Conservation (phyloP, 192 early-diverging fungal species). For the Coemansia sp. region DNA sequence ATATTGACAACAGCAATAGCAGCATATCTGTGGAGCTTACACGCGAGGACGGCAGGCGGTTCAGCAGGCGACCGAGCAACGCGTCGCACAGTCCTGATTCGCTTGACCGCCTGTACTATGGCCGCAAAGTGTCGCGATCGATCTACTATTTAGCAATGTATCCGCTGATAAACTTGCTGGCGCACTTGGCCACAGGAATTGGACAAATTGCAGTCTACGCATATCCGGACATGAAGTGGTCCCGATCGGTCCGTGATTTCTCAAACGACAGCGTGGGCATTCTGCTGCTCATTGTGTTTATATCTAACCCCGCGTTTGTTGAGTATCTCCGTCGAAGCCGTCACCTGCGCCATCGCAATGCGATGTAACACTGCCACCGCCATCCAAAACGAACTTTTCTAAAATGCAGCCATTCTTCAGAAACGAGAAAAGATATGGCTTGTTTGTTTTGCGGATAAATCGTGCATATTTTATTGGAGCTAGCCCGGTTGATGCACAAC, state of each 20-base stretch:
- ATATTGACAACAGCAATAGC: constrained; percentile 11
- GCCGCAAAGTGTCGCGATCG: constrained; percentile 53
- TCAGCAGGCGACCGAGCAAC: neutral
- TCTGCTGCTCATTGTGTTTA: constrained; percentile 48
- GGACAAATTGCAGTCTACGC: constrained; percentile 53
- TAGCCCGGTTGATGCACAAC: neutral
- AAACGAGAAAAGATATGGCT: too few species aligned
- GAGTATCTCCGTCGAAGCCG: constrained; percentile 32
- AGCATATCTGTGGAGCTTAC: constrained; percentile 17
- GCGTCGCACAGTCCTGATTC: constrained; percentile 38
- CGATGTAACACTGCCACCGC: neutral
- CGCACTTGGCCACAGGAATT: constrained; percentile 44
- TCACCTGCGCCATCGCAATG: constrained; percentile 12
- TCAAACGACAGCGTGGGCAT: constrained; percentile 56
- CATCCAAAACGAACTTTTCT: neutral
- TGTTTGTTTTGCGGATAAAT: constrained; percentile 3
- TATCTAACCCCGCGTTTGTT: constrained; percentile 56
- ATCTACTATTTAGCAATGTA: constrained; percentile 55
- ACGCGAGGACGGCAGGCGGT: neutral
- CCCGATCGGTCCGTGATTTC: constrained; percentile 46
- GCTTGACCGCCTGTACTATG: constrained; percentile 52
- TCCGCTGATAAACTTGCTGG: constrained; percentile 49
- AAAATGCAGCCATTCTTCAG: too few species aligned
- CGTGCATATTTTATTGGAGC: neutral
- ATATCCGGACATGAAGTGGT: constrained; percentile 44